Percentiles rank a stretch among this genome's conserved stretches.
These are phyloP conservation scores for Podospora comata DNA, from an alignment of 495 filamentous ascomycete genomes.

Conservation along the genomic window DNA sequence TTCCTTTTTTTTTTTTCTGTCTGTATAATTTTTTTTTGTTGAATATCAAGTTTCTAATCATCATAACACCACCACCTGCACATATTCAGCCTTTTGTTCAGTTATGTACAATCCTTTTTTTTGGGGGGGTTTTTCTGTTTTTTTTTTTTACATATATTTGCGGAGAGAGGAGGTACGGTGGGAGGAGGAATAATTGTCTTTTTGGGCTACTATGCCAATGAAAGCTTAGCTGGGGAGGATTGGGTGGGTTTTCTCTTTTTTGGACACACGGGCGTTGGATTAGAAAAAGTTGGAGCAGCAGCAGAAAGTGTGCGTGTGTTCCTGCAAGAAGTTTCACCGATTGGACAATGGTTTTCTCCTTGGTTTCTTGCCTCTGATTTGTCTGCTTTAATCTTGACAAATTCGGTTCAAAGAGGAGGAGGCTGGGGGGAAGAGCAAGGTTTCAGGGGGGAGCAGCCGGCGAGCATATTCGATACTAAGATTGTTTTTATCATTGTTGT, in stretches of 20 bases:
- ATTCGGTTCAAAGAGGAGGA: background rate
- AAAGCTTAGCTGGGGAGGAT: too few relatives aligned
- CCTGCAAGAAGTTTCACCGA: background rate
- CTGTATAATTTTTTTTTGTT: background rate
- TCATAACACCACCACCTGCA: background rate
- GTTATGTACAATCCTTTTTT: background rate
- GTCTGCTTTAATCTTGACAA: background rate
- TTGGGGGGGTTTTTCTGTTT: too few relatives aligned
- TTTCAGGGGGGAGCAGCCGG: too few relatives aligned
- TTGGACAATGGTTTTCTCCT: background rate
- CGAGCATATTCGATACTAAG: background rate
- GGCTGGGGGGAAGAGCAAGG: too few relatives aligned
- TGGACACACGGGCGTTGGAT: too few relatives aligned
- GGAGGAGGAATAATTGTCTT: too few relatives aligned
- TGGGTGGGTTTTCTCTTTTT: too few relatives aligned
- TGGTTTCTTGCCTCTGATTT: background rate
- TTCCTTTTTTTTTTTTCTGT: background rate
- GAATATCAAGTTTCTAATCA: background rate
- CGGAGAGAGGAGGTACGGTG: too few relatives aligned
- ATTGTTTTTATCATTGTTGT: background rate
- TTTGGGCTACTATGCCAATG: too few relatives aligned
- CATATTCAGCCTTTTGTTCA: background rate
- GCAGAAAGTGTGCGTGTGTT: too few relatives aligned
- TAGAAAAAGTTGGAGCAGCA: too few relatives aligned
- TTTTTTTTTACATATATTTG: too few relatives aligned